Percentiles rank a stretch among this genome's conserved stretches.
phyloP scores from a whole-genome alignment of 2,329 filamentous ascomycete genomes.

The Apiospora hydei region DNA sequence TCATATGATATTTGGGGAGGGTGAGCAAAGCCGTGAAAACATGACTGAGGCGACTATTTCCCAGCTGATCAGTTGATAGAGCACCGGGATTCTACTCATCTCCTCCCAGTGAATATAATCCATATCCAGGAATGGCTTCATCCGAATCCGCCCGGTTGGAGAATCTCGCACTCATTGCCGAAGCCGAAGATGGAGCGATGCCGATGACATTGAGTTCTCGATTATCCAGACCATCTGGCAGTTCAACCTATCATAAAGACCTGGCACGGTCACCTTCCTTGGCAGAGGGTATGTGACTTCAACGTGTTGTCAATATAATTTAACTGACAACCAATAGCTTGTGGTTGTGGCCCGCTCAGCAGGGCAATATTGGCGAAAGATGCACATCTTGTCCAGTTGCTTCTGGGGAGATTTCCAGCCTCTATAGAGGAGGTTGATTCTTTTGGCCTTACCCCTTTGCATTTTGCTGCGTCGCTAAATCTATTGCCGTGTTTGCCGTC shows the following conservation, averaged over 20 bases:
- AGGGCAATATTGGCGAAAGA: background rate
- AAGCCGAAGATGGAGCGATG: background rate
- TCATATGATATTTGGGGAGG: background rate
- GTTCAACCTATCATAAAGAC: background rate
- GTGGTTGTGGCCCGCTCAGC: background rate
- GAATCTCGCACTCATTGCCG: background rate
- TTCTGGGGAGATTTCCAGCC: background rate
- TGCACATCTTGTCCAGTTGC: background rate
- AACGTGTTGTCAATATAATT: background rate
- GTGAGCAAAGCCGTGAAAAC: background rate
- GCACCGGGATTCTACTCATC: background rate
- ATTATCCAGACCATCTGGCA: rapidly evolving
- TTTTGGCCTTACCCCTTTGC: background rate
- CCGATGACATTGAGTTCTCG: background rate
- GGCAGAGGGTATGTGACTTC: background rate
- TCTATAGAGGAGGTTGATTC: background rate
- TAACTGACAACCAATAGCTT: background rate
- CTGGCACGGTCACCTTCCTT: background rate
- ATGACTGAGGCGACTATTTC: background rate
- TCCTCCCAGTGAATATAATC: too few relatives aligned
- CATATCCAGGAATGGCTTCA: too few relatives aligned
- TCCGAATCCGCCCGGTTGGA: background rate
- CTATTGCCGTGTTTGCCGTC: background rate
- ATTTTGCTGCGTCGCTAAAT: background rate
- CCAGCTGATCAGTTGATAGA: background rate